These are phyloP conservation scores for Trichoderma hamatum DNA, from an alignment of 2,329 filamentous ascomycete genomes.

Conservation along the genomic window DNA sequence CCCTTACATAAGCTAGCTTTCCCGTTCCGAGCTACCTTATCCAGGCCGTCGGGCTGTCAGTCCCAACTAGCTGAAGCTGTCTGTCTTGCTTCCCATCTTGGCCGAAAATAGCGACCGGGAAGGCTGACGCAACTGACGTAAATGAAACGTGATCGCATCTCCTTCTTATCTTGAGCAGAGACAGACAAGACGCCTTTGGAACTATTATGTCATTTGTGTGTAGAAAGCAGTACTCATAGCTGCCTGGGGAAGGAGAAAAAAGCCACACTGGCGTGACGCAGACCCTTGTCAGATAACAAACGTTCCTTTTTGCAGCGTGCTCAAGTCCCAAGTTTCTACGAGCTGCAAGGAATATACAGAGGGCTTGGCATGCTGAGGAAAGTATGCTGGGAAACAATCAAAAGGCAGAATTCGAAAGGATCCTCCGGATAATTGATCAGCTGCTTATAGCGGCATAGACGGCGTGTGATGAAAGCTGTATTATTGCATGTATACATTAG, in stretches of 20 bases:
- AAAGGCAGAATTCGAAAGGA: not conserved
- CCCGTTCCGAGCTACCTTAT: not conserved
- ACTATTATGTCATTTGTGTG: not conserved
- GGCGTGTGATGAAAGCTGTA: not conserved
- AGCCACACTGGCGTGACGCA: constrained; percentile 6
- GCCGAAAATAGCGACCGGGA: not conserved
- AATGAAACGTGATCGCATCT: not conserved
- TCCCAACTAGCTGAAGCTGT: not conserved
- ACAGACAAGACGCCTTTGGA: not conserved
- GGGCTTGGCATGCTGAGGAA: not conserved
- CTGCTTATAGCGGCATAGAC: not conserved
- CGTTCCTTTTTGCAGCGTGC: not conserved
- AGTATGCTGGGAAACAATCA: not conserved
- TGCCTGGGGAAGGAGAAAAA: not conserved
- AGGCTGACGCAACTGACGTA: constrained; percentile 13
- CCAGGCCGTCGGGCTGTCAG: not conserved
- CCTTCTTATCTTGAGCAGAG: not conserved
- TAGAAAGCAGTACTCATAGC: not conserved
- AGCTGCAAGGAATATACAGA: not conserved
- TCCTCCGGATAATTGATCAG: not conserved
- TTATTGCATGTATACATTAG: not conserved
- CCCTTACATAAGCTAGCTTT: constrained; percentile 6
- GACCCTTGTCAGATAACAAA: not conserved
- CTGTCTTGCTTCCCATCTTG: not conserved
- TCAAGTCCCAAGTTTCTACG: not conserved